Evolutionary conservation across 2,329 filamentous ascomycete genomes (phyloP).

Genomic region (Metarhizium rileyi): DNA sequence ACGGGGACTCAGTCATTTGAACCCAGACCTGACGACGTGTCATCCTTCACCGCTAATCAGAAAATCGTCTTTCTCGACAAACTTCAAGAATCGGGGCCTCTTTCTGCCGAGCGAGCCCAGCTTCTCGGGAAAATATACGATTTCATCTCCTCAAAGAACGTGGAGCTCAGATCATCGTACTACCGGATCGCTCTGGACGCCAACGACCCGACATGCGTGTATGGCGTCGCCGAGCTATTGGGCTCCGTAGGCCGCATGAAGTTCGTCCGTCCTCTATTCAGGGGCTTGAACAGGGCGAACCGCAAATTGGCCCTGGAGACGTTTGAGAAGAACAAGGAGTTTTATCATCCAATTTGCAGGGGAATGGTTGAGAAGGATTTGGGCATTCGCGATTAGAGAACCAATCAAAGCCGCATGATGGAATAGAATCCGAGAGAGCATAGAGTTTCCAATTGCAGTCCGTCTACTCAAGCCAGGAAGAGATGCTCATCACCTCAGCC

Average conservation of each 20-base stretch:
- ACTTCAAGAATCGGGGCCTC: slow-evolving; percentile 53
- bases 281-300: slow-evolving; percentile 65
- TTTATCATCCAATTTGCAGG: slow-evolving; percentile 91
- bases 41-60: slow-evolving; percentile 74
- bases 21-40: slow-evolving; percentile 59
- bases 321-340: slow-evolving; percentile 78
- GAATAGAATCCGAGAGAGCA: background rate
- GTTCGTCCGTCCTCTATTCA: slow-evolving; percentile 82
- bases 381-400: slow-evolving; percentile 21
- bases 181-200: slow-evolving; percentile 70
- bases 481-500: slow-evolving; percentile 31
- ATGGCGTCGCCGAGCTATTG: slow-evolving; percentile 63
- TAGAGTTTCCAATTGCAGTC: background rate
- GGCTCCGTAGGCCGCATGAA: slow-evolving; percentile 90
- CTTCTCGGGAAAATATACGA: slow-evolving; percentile 67
- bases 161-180: slow-evolving; percentile 76
- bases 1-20: slow-evolving; percentile 41
- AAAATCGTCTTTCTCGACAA: slow-evolving; percentile 82
- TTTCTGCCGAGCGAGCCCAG: slow-evolving; percentile 57
- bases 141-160: slow-evolving; percentile 66
- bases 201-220: slow-evolving; percentile 57
- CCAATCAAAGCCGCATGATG: background rate
- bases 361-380: slow-evolving; percentile 82
- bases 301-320: slow-evolving; percentile 65
- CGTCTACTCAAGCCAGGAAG: slow-evolving; percentile 31